Evolutionary conservation across 306 rosid species (phyloP), one percentile per base, ranked within the genome.

Genomic region (Fragaria ananassa): DNA sequence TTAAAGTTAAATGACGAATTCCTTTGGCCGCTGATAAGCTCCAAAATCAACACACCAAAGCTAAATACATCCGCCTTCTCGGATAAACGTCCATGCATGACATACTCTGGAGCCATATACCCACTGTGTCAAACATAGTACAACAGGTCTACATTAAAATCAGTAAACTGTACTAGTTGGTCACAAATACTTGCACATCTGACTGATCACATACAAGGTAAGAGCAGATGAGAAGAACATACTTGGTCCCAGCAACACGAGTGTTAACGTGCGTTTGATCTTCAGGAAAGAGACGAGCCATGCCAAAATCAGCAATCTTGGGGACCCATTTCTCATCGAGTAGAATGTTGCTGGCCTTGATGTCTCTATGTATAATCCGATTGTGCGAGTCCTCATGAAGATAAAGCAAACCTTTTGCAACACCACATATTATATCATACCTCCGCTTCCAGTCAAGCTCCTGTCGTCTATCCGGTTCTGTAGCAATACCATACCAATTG

Each of bases 221-320:
- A 3, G 23, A 44, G 9, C 9, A 4, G 5, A 62, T 27, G 23
- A 27, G 23, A 50, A 72, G 14, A 37, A 72, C 91, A 45, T 89
- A 95, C 99, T 95, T 95, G 86, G 99, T 95, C 57, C 99, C 99
- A 15, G 98, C 97, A 23, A 91, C 96, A 9, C 98, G 97, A 47
- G 99, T 95, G 61, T 95, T 89, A 79, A 95, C 96, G 7, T 91
- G 98, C 1, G 87, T 88, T 79, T 95, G 91, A 79, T 95, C 98
- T 82, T 92, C 99, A 0, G 99, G 99, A 81, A 92, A 95, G 84
- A 95, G 98, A 37, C 98, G 99, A 1, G 99, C 99, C 99, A 95
- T 90, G 34, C 99, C 99, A 44, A 95, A 95, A 82, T 95, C 99
- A 21, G 99, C 99, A 80, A 95, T 95, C 85, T 95, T 95, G 31